Evolutionary conservation across 371 early-diverging fungal species (phyloP).

Genomic region (Mucor sp.): DNA sequence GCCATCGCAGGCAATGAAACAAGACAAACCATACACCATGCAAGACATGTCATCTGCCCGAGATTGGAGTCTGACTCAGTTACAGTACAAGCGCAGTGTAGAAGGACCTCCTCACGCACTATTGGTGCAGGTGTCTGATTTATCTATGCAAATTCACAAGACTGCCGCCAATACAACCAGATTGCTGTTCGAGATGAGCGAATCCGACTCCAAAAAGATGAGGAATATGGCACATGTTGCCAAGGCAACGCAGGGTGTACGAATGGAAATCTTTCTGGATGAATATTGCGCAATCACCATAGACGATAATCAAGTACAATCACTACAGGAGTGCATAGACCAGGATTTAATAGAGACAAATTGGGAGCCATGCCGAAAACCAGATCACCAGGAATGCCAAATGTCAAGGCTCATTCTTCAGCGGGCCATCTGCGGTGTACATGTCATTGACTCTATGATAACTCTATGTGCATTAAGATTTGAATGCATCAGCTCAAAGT

Average conservation of each 20-base stretch:
- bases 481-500: conserved; percentile 48
- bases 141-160: conserved; percentile 27
- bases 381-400: conserved; percentile 8
- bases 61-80: conserved; percentile 23
- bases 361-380: conserved; percentile 24
- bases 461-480: conserved; percentile 41
- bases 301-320: conserved; percentile 35
- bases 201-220: conserved; percentile 34
- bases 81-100: conserved; percentile 41
- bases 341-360: conserved; percentile 10
- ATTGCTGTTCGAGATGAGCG: conserved; percentile 24
- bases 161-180: neutral
- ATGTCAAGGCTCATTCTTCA: conserved; percentile 28
- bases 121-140: conserved; percentile 43
- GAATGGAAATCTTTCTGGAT: conserved; percentile 29
- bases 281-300: conserved; percentile 47
- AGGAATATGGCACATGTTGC: conserved; percentile 32
- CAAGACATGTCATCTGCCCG: neutral
- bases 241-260: conserved; percentile 19
- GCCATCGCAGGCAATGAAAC: conserved; percentile 17
- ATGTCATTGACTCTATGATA: conserved; percentile 28
- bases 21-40: neutral
- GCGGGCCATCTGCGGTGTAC: conserved; percentile 37
- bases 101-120: conserved; percentile 36
- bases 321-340: conserved; percentile 16